phyloP scores from a whole-genome alignment of 2,329 filamentous ascomycete genomes.

The Talaromyces albobiverticillius region DNA sequence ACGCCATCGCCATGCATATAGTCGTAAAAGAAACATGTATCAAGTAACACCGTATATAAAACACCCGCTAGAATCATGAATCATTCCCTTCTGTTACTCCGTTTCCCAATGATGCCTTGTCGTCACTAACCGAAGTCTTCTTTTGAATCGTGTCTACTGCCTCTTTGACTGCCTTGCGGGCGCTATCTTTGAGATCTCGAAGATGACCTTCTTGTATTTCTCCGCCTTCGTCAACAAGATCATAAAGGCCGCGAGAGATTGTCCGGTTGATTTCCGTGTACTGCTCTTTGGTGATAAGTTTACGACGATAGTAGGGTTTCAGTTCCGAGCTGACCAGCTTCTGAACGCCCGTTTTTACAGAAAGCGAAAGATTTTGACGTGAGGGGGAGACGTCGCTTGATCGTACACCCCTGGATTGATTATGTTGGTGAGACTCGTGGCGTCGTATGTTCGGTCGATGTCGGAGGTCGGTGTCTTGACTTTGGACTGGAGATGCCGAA shows the following conservation, averaged over 20 bases:
- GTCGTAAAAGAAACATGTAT: constrained; percentile 2
- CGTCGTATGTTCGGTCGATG: constrained; percentile 17
- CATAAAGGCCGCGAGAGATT: constrained; percentile 85
- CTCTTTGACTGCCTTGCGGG: constrained; percentile 72
- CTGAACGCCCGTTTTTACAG: constrained; percentile 84
- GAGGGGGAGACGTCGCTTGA: constrained; percentile 67
- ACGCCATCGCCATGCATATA: constrained; percentile 14
- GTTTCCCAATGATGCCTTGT: not conserved
- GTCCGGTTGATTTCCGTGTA: constrained; percentile 90
- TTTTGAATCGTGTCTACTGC: constrained; percentile 54
- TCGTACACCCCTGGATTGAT: constrained; percentile 22
- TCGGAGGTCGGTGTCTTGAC: constrained; percentile 11
- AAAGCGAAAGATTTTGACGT: constrained; percentile 66
- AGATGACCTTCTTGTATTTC: constrained; percentile 64
- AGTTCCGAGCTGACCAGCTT: constrained; percentile 81
- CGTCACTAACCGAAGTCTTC: not conserved
- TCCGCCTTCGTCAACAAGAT: constrained; percentile 54
- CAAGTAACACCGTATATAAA: not conserved
- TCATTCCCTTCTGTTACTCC: not conserved
- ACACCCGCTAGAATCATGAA: not conserved
- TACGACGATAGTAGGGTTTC: constrained; percentile 76
- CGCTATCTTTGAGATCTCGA: constrained; percentile 71
- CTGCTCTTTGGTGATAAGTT: constrained; percentile 78
- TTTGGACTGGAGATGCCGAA: constrained; percentile 47
- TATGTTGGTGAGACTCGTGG: not conserved